Base-by-base conservation (phyloP, 371 early-diverging fungal species). In the Apophysomyces ossiformis region DNA sequence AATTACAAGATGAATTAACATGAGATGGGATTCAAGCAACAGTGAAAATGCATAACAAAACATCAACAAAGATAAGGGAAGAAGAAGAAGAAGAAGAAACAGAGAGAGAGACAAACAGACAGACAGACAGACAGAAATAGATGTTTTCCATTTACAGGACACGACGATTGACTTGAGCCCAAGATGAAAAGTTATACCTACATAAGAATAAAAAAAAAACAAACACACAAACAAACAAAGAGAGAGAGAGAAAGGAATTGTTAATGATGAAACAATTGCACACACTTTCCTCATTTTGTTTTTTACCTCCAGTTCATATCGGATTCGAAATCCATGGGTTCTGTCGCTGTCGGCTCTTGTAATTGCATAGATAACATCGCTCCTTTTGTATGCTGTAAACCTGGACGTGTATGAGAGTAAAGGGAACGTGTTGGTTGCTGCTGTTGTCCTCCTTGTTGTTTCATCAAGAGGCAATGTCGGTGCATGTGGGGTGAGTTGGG, bases 401-500 rank as follows among this genome's bases (percentile, higher is more conserved):
- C 54, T 9, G 46, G 16, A 50, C 41, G 41, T 41, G 41, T 26
- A 26, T 26, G 32, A 26, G 32, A 3, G 32, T 26, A 26, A 26
- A 26, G 32, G 32, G 32, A 26, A 26, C 32, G 1, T 41, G 41
- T 13, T 41, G 41, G 41, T 41, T 41, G 41, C 1, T 50, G 54
- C 5, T 37, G 60, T 39, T 59, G 21, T n/a, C 1, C 18, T n/a
- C 39, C 39, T 39, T 37, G 60, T 7, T 15, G 38, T 12, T 59
- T 41, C 38, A 59, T 38, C 18, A 38, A 18, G 16, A 59, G 60
- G 39, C 39, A 38, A 39, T 59, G 60, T 1, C 41, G 21, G 26
- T 59, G 60, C 60, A 59, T 59, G n/a, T 43, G 38, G 11, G 60
- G 60, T 0, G 60, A 59, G 36, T 59, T 59, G 38, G 60, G 60